phyloP scores from a whole-genome alignment of 2,329 filamentous ascomycete genomes.

The Thielaviopsis ethacetica region DNA sequence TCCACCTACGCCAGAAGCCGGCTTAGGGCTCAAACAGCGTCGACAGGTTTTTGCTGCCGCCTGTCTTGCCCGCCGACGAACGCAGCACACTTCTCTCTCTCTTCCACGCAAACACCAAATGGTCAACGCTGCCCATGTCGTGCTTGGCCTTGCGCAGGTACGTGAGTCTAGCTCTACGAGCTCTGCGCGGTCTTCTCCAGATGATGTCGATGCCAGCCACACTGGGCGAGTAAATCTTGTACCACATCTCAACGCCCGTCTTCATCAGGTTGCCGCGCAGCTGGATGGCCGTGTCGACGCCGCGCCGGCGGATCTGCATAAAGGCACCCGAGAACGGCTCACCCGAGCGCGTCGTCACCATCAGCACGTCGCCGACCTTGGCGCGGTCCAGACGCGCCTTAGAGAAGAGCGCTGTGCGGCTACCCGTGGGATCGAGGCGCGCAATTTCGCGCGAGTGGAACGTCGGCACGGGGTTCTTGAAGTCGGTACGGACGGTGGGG shows the following conservation, averaged over 20 bases:
- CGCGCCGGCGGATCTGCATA: constrained; percentile 72
- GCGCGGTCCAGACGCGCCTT: constrained; percentile 61
- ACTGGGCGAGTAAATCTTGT: constrained; percentile 83
- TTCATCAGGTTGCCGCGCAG: constrained; percentile 74
- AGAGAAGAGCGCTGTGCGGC: constrained; percentile 67
- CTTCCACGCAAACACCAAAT: constrained; percentile 45
- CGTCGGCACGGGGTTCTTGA: constrained; percentile 44
- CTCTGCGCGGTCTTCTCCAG: constrained; percentile 69
- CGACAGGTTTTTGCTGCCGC: constrained; percentile 11
- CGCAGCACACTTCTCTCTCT: constrained; percentile 27
- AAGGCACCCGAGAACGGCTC: constrained; percentile 86
- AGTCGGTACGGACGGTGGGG: constrained; percentile 21
- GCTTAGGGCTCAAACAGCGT: constrained; percentile 12
- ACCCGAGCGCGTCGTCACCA: constrained; percentile 62
- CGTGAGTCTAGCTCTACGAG: constrained; percentile 71
- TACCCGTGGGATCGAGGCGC: constrained; percentile 68
- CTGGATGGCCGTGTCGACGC: constrained; percentile 75
- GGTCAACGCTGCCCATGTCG: constrained; percentile 73
- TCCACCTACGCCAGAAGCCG: neutral
- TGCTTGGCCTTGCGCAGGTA: constrained; percentile 83
- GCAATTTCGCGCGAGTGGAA: constrained; percentile 54
- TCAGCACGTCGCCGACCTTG: constrained; percentile 76
- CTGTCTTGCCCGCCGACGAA: constrained; percentile 10
- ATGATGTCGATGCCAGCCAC: constrained; percentile 87
- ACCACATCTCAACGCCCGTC: constrained; percentile 91